Conservation (phyloP, 192 early-diverging fungal species). For the Backusella westeae region DNA sequence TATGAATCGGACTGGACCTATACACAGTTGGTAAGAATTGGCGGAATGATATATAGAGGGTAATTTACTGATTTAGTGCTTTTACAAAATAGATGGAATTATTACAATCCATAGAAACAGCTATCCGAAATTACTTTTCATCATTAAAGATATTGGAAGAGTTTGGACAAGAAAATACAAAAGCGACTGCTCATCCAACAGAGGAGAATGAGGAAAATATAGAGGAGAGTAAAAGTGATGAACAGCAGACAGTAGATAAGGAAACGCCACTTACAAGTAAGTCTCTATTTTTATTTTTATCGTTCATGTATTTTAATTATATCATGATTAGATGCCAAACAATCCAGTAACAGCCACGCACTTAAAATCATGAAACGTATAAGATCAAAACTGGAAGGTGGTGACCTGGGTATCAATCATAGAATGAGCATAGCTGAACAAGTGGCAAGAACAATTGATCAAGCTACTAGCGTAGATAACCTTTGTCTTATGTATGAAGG, state of each 20-base stretch:
- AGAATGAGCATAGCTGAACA: constrained; percentile 64
- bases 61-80: too few relatives aligned
- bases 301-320: background rate
- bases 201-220: background rate
- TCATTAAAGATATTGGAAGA: constrained; percentile 8
- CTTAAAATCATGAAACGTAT: constrained; percentile 62
- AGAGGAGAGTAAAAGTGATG: background rate
- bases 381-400: constrained; percentile 64
- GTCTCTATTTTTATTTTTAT: background rate
- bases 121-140: background rate
- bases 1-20: constrained; percentile 13
- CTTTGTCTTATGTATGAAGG: constrained; percentile 85
- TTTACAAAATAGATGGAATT: background rate
- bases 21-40: constrained; percentile 15
- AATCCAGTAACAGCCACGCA: constrained; percentile 55
- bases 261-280: background rate
- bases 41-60: background rate
- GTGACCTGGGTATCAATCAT: constrained; percentile 47
- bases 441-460: constrained; percentile 58
- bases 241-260: background rate
- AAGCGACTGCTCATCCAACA: background rate
- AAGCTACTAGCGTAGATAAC: constrained; percentile 66
- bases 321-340: background rate
- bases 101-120: background rate
- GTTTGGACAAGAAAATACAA: constrained; percentile 11